Evolutionary conservation across 768 basidiomycete genomes (phyloP).

Genomic region (Suillus americanus): DNA sequence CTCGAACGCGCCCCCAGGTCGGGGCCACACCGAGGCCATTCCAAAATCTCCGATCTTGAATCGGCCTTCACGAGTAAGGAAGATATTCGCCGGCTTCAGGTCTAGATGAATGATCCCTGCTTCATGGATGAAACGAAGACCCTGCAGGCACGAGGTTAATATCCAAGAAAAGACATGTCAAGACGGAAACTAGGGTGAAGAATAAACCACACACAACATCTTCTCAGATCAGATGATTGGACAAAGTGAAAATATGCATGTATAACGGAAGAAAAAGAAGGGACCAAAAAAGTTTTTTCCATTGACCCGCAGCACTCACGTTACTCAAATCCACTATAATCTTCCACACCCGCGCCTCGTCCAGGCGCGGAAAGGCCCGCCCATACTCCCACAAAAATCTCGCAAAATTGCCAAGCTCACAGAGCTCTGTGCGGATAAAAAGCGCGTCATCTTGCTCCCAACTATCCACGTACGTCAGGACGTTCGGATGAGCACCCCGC

Average conservation of each 20-base stretch:
- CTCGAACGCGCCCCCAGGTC: constrained; percentile 66
- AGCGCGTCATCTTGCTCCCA: constrained; percentile 92
- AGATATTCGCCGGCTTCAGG: constrained; percentile 96
- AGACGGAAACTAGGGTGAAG: neutral
- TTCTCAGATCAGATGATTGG: neutral
- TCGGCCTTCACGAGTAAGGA: constrained; percentile 81
- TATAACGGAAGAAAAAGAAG: constrained; percentile 6
- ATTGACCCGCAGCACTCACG: constrained; percentile 47
- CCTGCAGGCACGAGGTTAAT: constrained; percentile 41
- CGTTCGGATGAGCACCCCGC: constrained; percentile 67
- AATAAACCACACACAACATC: neutral
- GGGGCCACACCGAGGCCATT: constrained; percentile 93
- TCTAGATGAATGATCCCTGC: constrained; percentile 92
- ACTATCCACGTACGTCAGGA: constrained; percentile 87
- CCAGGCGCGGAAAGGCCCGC: constrained; percentile 75
- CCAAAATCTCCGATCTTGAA: constrained; percentile 99
- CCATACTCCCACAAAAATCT: constrained; percentile 93
- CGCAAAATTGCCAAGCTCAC: constrained; percentile 88
- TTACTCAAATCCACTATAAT: constrained; percentile 86
- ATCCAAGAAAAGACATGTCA: constrained; percentile 26
- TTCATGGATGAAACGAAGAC: constrained; percentile 86
- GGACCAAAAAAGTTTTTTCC: constrained; percentile 7
- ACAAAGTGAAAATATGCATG: neutral
- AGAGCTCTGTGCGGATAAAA: constrained; percentile 93
- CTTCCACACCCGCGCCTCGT: constrained; percentile 96